Conservation (phyloP, 176 grass and related monocot species). For the Lolium perenne region DNA sequence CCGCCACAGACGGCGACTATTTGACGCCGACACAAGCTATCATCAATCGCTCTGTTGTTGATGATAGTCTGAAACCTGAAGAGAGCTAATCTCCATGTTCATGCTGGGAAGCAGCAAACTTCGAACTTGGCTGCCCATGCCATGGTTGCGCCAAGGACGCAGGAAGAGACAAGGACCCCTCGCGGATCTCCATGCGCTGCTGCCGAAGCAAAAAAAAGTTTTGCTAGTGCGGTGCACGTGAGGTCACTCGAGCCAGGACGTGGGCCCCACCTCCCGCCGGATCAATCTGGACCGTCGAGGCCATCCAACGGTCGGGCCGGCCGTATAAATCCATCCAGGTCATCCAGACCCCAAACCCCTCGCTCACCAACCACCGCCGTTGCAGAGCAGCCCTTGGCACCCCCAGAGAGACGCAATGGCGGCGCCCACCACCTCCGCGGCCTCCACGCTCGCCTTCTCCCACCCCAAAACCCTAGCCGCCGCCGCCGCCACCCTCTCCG, state of each 20-base stretch:
- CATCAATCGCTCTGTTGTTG: too few relatives aligned
- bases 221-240: background rate
- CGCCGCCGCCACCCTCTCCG: background rate
- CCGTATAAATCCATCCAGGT: constrained; percentile 18
- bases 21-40: background rate
- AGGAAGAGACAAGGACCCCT: too few relatives aligned
- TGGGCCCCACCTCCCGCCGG: background rate
- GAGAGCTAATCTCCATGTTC: too few relatives aligned
- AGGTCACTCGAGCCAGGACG: background rate
- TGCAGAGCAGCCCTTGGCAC: background rate
- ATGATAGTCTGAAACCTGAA: too few relatives aligned
- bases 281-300: background rate
- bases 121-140: too few relatives aligned
- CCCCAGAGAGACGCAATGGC: constrained; percentile 52
- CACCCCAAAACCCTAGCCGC: constrained; percentile 62
- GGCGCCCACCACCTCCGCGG: constrained; percentile 53
- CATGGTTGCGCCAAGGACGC: too few relatives aligned
- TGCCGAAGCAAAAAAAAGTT: too few relatives aligned
- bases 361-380: background rate
- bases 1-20: background rate
- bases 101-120: too few relatives aligned
- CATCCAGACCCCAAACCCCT: background rate
- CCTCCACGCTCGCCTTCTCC: constrained; percentile 44
- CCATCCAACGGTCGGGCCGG: constrained; percentile 16
- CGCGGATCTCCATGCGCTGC: too few relatives aligned